A percentile compares a stretch with the other conserved stretches of the same genome.
phyloP scores from a whole-genome alignment of 345 rosid genomes.

The Brassica napus region DNA sequence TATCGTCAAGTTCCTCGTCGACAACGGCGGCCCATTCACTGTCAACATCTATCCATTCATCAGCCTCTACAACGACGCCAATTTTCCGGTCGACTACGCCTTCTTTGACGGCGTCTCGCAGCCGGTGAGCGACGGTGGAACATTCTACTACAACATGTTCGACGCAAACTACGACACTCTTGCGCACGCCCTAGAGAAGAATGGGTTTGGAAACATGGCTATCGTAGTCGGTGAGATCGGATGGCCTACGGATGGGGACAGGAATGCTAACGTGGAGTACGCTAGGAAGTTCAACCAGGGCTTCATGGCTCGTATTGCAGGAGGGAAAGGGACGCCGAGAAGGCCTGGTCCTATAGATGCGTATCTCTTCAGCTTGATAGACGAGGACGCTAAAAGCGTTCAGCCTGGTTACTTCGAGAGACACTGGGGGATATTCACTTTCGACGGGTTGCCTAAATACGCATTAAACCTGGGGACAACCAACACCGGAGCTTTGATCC shows the following conservation, averaged over 20 bases:
- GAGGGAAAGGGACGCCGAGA: constrained; percentile 86
- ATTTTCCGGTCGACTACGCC: constrained; percentile 87
- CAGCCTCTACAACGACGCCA: constrained; percentile 69
- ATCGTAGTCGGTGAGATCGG: constrained; percentile 87
- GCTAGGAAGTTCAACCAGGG: constrained; percentile 92
- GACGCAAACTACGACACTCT: constrained; percentile 92
- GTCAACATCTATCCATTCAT: constrained; percentile 94
- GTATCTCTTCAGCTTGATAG: constrained; percentile 76
- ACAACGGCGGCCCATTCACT: constrained; percentile 68
- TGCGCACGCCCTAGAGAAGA: constrained; percentile 74
- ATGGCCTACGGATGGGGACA: constrained; percentile 96
- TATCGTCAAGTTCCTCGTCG: constrained; percentile 71
- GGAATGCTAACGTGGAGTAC: constrained; percentile 63
- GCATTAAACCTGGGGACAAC: constrained; percentile 77
- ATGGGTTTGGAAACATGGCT: constrained; percentile 74
- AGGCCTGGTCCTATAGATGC: constrained; percentile 72
- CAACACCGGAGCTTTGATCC: constrained; percentile 58
- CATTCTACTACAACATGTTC: constrained; percentile 68
- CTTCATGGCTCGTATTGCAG: constrained; percentile 62
- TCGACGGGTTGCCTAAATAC: constrained; percentile 72
- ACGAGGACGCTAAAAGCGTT: constrained; percentile 83
- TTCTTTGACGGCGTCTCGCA: constrained; percentile 74
- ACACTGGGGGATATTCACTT: constrained; percentile 84
- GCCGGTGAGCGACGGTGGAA: constrained; percentile 72
- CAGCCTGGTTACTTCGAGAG: constrained; percentile 90